These are phyloP conservation scores for Lactuca sativa DNA, from an alignment of 129 eudicot species.

Conservation along the genomic window DNA sequence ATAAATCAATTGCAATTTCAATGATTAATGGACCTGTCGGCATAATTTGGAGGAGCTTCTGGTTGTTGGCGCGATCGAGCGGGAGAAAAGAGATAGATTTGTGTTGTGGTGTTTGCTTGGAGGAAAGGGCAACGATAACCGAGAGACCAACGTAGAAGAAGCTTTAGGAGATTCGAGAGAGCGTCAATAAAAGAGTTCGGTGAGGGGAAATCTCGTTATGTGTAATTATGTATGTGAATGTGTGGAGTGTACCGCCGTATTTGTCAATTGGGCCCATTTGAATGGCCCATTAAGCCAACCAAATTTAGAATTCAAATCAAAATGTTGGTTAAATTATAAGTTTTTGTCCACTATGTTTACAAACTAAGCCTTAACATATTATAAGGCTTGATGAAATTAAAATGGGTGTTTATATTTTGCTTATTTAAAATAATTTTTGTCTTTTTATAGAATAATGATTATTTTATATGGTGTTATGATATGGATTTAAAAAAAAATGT, in stretches of 20 bases:
- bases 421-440: no score
- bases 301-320: no score
- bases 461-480: no score
- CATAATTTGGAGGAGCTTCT: constrained; percentile 30
- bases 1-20: constrained; percentile 4
- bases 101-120: constrained; percentile 42
- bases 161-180: constrained; percentile 4
- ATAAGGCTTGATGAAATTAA: no score
- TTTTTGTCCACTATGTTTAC: no score
- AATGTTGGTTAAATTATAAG: no score
- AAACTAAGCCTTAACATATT: no score
- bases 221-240: neutral
- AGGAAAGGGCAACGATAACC: constrained; percentile 49
- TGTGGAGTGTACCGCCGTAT: neutral
- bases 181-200: neutral
- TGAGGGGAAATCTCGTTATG: neutral
- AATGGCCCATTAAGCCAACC: neutral
- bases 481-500: no score
- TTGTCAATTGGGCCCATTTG: constrained; percentile 17
- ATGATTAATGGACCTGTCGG: constrained; percentile 49
- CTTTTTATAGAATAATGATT: no score
- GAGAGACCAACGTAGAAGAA: constrained; percentile 22
- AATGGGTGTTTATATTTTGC: no score
- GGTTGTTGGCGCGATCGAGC: constrained; percentile 39
- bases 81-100: constrained; percentile 11